Evolutionary conservation across 1,139 yeast genomes (phyloP).

Genomic region (Geotrichum histeridarum): DNA sequence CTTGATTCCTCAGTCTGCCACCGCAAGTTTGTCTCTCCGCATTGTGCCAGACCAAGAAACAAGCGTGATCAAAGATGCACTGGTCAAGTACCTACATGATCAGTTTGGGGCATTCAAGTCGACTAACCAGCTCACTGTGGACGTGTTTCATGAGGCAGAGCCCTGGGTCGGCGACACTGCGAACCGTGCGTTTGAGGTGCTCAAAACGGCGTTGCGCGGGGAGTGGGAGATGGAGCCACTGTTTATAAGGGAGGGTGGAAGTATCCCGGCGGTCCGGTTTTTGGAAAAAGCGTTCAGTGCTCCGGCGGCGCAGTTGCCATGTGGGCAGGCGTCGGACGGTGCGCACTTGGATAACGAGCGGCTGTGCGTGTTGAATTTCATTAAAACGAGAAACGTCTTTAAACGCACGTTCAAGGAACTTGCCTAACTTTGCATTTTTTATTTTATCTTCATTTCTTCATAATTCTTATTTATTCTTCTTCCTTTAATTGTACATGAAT

Average conservation of each 20-base stretch:
- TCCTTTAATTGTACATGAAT: not conserved
- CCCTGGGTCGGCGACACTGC: conserved; percentile 92
- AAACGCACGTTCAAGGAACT: conserved; percentile 31
- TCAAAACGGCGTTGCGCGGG: conserved; percentile 55
- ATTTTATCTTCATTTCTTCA: not conserved
- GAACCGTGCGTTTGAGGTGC: conserved; percentile 65
- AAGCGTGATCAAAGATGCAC: conserved; percentile 48
- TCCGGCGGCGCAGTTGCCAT: conserved; percentile 91
- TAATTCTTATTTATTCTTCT: not conserved
- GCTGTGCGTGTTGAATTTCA: conserved; percentile 68
- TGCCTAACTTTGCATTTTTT: not conserved
- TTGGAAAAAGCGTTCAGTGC: conserved; percentile 78
- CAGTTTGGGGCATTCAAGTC: conserved; percentile 49
- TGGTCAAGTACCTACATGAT: conserved; percentile 45
- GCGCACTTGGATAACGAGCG: conserved; percentile 91
- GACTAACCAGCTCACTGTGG: conserved; percentile 54
- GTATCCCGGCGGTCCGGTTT: conserved; percentile 84
- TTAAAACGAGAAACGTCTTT: conserved; percentile 65
- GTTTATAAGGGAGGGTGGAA: conserved; percentile 91
- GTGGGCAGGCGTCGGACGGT: conserved; percentile 92
- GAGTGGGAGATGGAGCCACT: conserved; percentile 46
- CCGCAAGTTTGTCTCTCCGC: conserved; percentile 73
- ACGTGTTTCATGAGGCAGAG: conserved; percentile 77
- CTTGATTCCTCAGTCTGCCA: conserved; percentile 78
- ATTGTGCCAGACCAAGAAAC: conserved; percentile 85